These are phyloP conservation scores for Salix udensis DNA, from an alignment of 345 rosid species.

Conservation along the genomic window DNA sequence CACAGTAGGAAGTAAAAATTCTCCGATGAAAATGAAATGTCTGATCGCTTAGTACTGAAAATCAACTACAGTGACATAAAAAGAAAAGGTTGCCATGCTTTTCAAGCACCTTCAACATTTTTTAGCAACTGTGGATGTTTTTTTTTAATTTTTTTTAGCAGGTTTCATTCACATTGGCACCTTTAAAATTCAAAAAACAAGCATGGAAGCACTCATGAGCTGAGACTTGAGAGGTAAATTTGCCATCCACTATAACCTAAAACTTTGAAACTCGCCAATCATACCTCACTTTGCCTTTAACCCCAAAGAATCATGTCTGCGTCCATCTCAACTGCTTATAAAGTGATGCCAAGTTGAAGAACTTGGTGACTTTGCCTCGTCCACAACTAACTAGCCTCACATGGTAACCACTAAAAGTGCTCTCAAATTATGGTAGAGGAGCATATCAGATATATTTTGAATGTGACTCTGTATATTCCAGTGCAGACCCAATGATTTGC, in stretches of 20 bases:
- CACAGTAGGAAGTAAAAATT: too few relatives aligned
- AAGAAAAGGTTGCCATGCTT: constrained; percentile 2
- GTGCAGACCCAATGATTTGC: not conserved
- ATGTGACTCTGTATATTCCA: not conserved
- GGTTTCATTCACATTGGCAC: not conserved
- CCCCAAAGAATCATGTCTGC: not conserved
- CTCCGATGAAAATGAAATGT: too few relatives aligned
- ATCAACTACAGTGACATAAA: not conserved
- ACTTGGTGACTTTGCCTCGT: constrained; percentile 18
- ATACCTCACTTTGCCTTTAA: constrained; percentile 2
- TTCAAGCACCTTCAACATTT: not conserved
- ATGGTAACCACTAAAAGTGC: constrained; percentile 5
- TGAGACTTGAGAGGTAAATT: not conserved
- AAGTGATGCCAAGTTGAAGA: not conserved
- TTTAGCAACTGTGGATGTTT: not conserved
- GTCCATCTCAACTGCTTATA: not conserved
- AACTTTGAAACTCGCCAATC: constrained; percentile 7
- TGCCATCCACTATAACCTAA: constrained; percentile 11
- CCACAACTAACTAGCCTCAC: constrained; percentile 1
- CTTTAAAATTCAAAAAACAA: constrained; percentile 6
- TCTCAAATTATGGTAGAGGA: not conserved
- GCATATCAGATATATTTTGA: not conserved
- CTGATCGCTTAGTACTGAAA: not conserved
- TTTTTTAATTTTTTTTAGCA: not conserved
- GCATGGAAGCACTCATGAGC: not conserved